These are phyloP conservation scores for Irpex rosettiformis DNA, from an alignment of 1,284 basidiomycete genomes.

Conservation along the genomic window DNA sequence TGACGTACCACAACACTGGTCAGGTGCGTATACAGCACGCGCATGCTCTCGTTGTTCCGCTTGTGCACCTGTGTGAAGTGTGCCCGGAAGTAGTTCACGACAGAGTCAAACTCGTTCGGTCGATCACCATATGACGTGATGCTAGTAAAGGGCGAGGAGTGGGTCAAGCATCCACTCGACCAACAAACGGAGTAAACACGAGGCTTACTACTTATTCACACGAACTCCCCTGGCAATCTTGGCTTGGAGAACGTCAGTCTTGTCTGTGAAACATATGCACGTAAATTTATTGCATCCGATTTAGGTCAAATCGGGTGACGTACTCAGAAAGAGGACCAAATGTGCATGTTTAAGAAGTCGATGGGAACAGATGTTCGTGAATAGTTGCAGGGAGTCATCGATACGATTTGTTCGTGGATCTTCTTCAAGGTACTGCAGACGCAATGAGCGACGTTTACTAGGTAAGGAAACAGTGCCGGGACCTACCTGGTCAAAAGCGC, in stretches of 20 bases:
- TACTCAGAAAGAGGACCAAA: slow-evolving; percentile 76
- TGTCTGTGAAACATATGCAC: slow-evolving; percentile 42
- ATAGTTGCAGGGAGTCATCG: slow-evolving; percentile 80
- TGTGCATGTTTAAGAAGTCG: slow-evolving; percentile 73
- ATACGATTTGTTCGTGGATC: slow-evolving; percentile 79
- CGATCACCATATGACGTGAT: slow-evolving; percentile 81
- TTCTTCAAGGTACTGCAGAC: slow-evolving; percentile 73
- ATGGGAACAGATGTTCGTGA: slow-evolving; percentile 81
- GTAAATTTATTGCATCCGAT: not conserved
- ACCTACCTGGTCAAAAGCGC: slow-evolving; percentile 78
- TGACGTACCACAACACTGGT: slow-evolving; percentile 71
- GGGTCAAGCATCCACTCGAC: not conserved
- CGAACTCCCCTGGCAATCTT: slow-evolving; percentile 64
- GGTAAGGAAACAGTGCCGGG: not conserved
- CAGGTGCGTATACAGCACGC: slow-evolving; percentile 75
- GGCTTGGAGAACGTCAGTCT: slow-evolving; percentile 69
- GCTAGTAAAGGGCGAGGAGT: slow-evolving; percentile 35
- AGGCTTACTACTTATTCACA: slow-evolving; percentile 74
- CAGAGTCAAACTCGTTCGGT: slow-evolving; percentile 73
- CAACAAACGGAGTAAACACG: not conserved
- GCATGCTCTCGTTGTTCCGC: slow-evolving; percentile 71
- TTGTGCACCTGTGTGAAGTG: slow-evolving; percentile 81
- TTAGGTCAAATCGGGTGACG: slow-evolving; percentile 22
- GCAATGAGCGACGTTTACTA: not conserved
- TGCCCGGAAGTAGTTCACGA: slow-evolving; percentile 78